Evolutionary conservation across 345 rosid species (phyloP), one percentile per base, ranked within the genome.

Genomic region (Eucalyptus viminalis): DNA sequence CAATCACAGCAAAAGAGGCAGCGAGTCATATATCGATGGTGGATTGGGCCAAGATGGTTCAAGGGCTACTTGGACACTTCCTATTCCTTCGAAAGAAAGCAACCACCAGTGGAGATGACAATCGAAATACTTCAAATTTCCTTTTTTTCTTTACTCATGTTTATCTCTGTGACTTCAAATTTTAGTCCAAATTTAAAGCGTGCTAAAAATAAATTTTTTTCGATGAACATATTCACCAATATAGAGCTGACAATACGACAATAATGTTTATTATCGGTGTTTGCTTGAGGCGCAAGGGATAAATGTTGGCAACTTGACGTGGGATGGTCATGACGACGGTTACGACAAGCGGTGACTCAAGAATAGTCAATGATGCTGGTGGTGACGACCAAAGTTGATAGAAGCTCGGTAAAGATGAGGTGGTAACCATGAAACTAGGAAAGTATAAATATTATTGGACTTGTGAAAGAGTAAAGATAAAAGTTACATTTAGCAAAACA

Each of bases 291-390:
- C 22, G 2, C 7, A 16, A 9, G 43, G 7, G 3, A 31, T 17
- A 15, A 8, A 67, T 15, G 37, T 67, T n/a, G 22, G 21, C 22
- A 7, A 67, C 22, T n/a, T 9, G 43, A 21, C 3, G 7, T 19
- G 45, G 5, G 45, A 4, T 11, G 22, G 7, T 19, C 7, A 72
- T 17, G 24, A 3, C 21, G 13, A 17, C 15, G 10, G 12, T 3
- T 0, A 31, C 1, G 11, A 10, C 44, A 9, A 34, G 43, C 2
- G 44, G 11, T 31, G 43, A 31, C 40, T 31, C 1, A 1, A 67
- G 43, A 31, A 67, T 31, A 8, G 4, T 31, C 6, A 1, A 67
- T 1, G 6, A 67, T 8, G 21, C 11, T 16, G 21, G 40, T 7
- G 21, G 22, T 16, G 40, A 67, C 0, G 34, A 65, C 34, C 19